Conservation (phyloP, 345 rosid genomes). For the Lepidium didymum region DNA sequence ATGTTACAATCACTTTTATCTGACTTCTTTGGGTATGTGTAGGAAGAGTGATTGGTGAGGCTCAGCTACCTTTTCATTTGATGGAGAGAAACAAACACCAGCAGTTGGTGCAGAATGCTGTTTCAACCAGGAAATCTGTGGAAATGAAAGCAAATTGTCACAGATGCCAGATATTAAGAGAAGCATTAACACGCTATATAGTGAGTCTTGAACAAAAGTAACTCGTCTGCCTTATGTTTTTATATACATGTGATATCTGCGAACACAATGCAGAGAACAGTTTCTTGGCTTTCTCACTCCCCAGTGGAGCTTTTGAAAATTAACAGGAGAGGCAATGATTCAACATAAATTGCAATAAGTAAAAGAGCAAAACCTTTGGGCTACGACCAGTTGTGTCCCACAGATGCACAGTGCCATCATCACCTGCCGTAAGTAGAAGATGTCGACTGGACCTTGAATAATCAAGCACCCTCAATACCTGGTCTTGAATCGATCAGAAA, state of each 20-base stretch:
- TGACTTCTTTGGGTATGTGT: background rate
- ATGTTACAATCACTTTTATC: background rate
- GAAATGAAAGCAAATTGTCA: conserved; percentile 18
- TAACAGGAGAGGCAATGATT: background rate
- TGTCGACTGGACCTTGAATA: conserved; percentile 88
- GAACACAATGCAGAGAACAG: background rate
- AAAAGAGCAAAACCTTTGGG: conserved; percentile 60
- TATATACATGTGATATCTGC: background rate
- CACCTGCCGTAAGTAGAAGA: conserved; percentile 93
- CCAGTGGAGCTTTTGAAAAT: background rate
- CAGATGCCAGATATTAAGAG: background rate
- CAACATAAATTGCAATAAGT: background rate
- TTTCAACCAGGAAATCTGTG: conserved; percentile 85
- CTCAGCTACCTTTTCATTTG: conserved; percentile 76
- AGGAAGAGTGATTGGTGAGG: conserved; percentile 5
- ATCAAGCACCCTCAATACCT: conserved; percentile 96
- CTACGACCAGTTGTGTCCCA: conserved; percentile 95
- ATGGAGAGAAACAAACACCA: conserved; percentile 93
- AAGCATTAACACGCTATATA: background rate
- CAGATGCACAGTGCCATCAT: conserved; percentile 92
- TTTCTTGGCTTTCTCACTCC: background rate
- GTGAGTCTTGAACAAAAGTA: background rate
- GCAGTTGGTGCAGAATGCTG: conserved; percentile 97
- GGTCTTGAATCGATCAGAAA: conserved; percentile 64
- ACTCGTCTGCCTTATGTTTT: background rate